Percentiles rank a stretch among this genome's conserved stretches.
Conservation (phyloP, 2,329 filamentous ascomycete species). For the Diplodia intermedia region DNA sequence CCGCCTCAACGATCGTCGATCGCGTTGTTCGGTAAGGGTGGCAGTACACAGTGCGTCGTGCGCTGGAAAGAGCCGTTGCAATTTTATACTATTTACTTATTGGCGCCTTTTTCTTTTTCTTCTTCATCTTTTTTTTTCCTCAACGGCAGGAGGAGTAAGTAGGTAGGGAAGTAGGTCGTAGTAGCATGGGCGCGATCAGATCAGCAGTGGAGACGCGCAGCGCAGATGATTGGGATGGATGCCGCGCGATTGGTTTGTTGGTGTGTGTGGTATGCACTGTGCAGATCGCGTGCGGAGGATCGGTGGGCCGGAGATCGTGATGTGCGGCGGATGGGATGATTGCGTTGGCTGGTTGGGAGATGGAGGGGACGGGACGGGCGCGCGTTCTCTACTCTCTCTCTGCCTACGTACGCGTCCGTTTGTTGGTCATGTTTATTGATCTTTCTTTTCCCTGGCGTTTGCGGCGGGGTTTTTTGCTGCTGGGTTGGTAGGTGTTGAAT, state of each 20-base stretch:
- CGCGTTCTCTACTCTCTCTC: too few species aligned
- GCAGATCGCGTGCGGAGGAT: not conserved
- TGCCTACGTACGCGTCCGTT: too few species aligned
- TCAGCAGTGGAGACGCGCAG: not conserved
- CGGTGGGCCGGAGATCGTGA: not conserved
- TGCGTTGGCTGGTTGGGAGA: not conserved
- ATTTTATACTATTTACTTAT: too few species aligned
- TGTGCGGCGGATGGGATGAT: not conserved
- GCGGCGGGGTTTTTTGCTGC: not conserved
- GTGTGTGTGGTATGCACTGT: not conserved
- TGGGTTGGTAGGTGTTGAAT: not conserved
- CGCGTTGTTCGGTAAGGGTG: not conserved
- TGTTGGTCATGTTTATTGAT: too few species aligned
- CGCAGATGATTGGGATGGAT: too few species aligned
- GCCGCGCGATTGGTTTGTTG: not conserved
- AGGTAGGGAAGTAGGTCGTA: not conserved
- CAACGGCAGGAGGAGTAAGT: too few species aligned
- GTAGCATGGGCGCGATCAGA: not conserved
- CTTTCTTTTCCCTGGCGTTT: not conserved
- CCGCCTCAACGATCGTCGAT: not conserved
- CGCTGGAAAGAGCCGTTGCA: not conserved
- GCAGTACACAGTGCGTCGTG: too few species aligned
- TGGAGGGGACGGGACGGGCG: too few species aligned
- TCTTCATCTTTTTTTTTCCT: too few species aligned
- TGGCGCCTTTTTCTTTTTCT: too few species aligned